Evolutionary conservation across 768 basidiomycete species (phyloP).

Genomic region (Boletus reticulatus): DNA sequence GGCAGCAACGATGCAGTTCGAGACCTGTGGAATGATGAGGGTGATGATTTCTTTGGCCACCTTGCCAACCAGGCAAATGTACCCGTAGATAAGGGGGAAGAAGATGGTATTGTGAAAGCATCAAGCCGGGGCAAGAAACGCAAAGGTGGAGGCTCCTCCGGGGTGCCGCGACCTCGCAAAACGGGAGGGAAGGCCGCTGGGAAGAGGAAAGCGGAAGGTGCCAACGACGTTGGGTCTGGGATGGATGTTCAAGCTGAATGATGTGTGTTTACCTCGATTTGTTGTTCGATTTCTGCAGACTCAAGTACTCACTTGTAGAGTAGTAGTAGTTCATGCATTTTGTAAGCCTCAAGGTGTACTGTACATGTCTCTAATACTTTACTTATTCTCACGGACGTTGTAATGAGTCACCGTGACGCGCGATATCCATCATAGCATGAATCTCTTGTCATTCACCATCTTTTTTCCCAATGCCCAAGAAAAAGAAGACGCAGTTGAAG

Average conservation of each 20-base stretch:
- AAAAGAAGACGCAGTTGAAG: slow-evolving; percentile 81
- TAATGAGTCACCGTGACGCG: neutral
- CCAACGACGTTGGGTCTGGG: slow-evolving; percentile 23
- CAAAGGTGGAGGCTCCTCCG: slow-evolving; percentile 24
- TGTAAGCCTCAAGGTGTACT: slow-evolving; percentile 32
- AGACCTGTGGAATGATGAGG: slow-evolving; percentile 85
- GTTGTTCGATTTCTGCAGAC: slow-evolving; percentile 12
- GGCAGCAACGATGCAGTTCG: slow-evolving; percentile 41
- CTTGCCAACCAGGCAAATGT: slow-evolving; percentile 29
- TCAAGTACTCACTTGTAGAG: slow-evolving; percentile 25
- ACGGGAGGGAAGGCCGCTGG: slow-evolving; percentile 29
- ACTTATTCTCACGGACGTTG: slow-evolving; percentile 1
- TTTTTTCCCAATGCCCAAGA: slow-evolving; percentile 61
- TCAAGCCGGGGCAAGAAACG: slow-evolving; percentile 34
- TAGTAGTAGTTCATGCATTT: slow-evolving; percentile 22
- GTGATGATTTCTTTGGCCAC: slow-evolving; percentile 83
- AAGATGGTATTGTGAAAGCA: slow-evolving; percentile 28
- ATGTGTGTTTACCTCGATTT: slow-evolving; percentile 13
- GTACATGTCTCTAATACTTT: slow-evolving; percentile 29
- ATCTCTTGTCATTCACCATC: neutral
- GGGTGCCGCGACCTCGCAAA: slow-evolving; percentile 26
- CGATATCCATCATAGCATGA: neutral
- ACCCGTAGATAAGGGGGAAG: slow-evolving; percentile 26
- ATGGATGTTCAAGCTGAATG: slow-evolving; percentile 28
- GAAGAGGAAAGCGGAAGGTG: slow-evolving; percentile 30